Conservation (phyloP, 1,284 basidiomycete genomes). For the Abortiporus biennis region DNA sequence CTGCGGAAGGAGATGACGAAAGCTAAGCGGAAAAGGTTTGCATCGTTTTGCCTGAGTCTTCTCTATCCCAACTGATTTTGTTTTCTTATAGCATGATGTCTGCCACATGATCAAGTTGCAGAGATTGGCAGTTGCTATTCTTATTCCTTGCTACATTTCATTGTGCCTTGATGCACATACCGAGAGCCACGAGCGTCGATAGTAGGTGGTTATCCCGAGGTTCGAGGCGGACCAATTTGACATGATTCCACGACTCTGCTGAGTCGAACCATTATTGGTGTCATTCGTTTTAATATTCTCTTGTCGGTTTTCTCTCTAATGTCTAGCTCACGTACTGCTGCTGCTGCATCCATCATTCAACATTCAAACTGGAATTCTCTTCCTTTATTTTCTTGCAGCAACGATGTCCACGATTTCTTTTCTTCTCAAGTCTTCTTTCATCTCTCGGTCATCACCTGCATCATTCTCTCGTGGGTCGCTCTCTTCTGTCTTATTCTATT, state of each 20-base stretch:
- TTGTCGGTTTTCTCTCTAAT: too few species aligned
- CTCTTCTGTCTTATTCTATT: constrained; percentile 12
- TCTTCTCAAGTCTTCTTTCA: constrained; percentile 6
- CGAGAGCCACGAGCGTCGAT: too few species aligned
- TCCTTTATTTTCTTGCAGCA: background rate
- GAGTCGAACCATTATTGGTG: too few species aligned
- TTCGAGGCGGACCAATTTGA: too few species aligned
- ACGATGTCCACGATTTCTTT: constrained; percentile 1
- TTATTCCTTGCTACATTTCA: constrained; percentile 21
- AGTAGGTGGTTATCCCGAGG: too few species aligned
- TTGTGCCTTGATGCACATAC: too few species aligned
- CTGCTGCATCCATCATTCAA: too few species aligned
- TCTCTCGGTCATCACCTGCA: constrained; percentile 18
- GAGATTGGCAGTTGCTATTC: constrained; percentile 6
- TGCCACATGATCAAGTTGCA: constrained; percentile 16
- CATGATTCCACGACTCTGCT: too few species aligned
- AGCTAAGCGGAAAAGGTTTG: constrained; percentile 92
- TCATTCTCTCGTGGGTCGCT: constrained; percentile 13
- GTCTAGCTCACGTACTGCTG: too few species aligned
- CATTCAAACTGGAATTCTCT: background rate
- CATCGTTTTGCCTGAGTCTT: background rate
- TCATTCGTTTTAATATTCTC: too few species aligned
- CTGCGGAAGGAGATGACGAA: constrained; percentile 99
- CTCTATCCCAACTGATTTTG: too few species aligned
- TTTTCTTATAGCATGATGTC: constrained; percentile 23